Percentiles rank a stretch among this genome's conserved stretches.
These are phyloP conservation scores for Bryoerythrophyllum caledonicum DNA, from an alignment of 225 moss, liverwort and hornwort genomes.

Conservation along the genomic window DNA sequence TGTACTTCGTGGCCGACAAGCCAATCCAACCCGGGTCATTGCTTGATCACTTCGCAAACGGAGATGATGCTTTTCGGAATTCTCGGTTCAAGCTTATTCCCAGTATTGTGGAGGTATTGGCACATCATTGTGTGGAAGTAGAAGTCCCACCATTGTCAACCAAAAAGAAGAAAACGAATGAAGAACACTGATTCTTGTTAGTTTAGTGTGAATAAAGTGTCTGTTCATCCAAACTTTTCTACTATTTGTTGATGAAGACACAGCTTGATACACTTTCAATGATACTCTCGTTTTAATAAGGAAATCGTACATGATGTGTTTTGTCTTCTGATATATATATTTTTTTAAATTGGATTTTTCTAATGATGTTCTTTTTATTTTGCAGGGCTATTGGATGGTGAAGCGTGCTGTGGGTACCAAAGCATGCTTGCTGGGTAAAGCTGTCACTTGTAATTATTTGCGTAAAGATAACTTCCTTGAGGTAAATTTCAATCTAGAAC, in stretches of 20 bases:
- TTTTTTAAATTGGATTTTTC: not conserved
- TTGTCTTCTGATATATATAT: not conserved
- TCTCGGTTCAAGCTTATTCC: conserved; percentile 76
- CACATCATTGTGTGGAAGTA: conserved; percentile 16
- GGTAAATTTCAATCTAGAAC: conserved; percentile 36
- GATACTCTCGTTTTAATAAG: not conserved
- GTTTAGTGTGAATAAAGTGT: no score
- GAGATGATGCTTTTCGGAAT: conserved; percentile 68
- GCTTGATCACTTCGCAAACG: conserved; percentile 67
- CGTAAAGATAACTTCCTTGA: conserved; percentile 74
- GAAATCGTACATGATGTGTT: not conserved
- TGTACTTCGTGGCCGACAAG: conserved; percentile 61
- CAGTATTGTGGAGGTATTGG: conserved; percentile 64
- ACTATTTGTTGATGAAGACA: not conserved
- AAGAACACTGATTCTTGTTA: no score
- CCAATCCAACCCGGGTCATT: conserved; percentile 63
- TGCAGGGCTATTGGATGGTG: conserved; percentile 84
- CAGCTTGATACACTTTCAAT: not conserved
- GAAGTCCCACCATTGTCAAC: not conserved
- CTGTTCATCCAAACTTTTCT: no score
- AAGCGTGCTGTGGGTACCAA: conserved; percentile 78
- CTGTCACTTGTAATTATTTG: conserved; percentile 64
- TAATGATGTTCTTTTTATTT: not conserved
- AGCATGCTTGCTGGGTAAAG: conserved; percentile 69
- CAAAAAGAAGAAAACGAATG: not conserved